Conservation (phyloP, 495 filamentous ascomycete genomes). For the Penicillium ochrochloron region DNA sequence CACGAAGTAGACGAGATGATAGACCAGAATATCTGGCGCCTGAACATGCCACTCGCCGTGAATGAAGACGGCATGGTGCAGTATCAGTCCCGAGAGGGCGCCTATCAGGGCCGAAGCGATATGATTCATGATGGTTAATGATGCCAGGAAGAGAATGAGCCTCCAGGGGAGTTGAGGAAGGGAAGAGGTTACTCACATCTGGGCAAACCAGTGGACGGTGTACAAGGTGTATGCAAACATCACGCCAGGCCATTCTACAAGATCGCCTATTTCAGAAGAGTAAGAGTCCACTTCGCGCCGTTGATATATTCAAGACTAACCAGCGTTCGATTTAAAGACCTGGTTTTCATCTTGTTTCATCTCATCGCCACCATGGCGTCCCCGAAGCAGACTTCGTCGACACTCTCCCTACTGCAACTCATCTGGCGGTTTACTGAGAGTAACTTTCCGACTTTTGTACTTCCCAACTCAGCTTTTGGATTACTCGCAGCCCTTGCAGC, state of each 20-base stretch:
- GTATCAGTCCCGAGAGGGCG: constrained; percentile 9
- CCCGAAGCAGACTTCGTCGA: not conserved
- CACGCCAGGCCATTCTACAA: not conserved
- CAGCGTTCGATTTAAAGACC: not conserved
- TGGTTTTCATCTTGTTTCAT: not conserved
- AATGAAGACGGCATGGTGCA: constrained; percentile 31
- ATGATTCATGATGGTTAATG: not conserved
- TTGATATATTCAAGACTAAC: not conserved
- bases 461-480: constrained; percentile 24
- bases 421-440: constrained; percentile 31
- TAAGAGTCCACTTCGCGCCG: not conserved
- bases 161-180: not conserved
- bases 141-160: not conserved
- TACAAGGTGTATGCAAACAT: not conserved
- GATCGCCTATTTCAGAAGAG: not conserved
- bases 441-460: constrained; percentile 29
- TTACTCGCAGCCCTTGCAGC: constrained; percentile 17
- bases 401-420: constrained; percentile 17
- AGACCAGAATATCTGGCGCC: constrained; percentile 16
- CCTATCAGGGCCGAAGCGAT: not conserved
- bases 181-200: not conserved
- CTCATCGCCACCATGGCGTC: not conserved
- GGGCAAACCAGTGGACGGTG: not conserved
- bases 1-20: constrained; percentile 14
- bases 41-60: constrained; percentile 33